These are phyloP conservation scores for Selaginella tamariscina DNA, from an alignment of 75 land plant species.

Conservation along the genomic window DNA sequence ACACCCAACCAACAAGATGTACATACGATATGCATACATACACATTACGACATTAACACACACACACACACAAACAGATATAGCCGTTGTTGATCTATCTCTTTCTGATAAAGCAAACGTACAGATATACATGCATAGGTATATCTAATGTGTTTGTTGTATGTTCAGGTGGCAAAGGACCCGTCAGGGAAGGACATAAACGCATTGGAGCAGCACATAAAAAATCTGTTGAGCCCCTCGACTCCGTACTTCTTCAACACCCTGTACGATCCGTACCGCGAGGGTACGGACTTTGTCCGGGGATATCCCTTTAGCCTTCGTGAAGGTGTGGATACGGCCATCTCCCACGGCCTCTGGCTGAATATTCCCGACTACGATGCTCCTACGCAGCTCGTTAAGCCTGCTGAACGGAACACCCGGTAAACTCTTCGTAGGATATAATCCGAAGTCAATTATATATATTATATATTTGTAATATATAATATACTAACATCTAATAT, in stretches of 20 bases:
- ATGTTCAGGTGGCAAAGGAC: constrained; percentile 4
- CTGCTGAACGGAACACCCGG: constrained; percentile 54
- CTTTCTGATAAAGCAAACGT: too few relatives aligned
- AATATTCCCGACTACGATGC: constrained; percentile 80
- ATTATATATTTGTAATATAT: too few relatives aligned
- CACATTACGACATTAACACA: too few relatives aligned
- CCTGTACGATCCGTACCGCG: not conserved
- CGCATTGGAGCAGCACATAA: constrained; percentile 7
- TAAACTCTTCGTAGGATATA: constrained; percentile 13
- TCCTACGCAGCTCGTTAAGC: constrained; percentile 77
- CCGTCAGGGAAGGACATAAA: not conserved
- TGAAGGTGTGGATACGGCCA: not conserved
- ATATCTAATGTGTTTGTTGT: too few relatives aligned
- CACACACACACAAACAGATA: too few relatives aligned
- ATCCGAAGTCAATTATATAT: too few relatives aligned
- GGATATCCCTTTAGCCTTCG: not conserved
- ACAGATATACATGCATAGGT: too few relatives aligned
- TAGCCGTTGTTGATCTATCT: too few relatives aligned
- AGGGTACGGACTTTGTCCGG: not conserved
- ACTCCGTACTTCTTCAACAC: not conserved
- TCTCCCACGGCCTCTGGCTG: constrained; percentile 47
- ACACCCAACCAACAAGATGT: too few relatives aligned
- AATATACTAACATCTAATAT: too few relatives aligned
- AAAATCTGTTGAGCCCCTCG: not conserved
- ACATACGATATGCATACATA: too few relatives aligned